phyloP scores from a whole-genome alignment of 371 early-diverging fungal genomes.

The Mortierella sp. region DNA sequence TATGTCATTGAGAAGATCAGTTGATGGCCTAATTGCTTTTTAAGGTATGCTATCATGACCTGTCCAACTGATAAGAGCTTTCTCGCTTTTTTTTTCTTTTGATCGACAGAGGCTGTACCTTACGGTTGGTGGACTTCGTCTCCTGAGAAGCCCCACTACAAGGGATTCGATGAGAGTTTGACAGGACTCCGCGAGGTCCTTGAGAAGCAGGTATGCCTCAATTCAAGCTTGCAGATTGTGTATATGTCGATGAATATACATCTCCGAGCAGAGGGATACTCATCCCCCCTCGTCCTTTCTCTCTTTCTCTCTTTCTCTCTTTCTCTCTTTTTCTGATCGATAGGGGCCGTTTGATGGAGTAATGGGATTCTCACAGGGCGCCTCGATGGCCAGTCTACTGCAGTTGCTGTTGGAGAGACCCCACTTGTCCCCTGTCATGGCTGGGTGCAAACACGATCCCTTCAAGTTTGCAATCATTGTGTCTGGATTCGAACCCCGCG shows the following conservation, averaged over 20 bases:
- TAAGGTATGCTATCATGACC: too few relatives aligned
- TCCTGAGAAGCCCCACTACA: conserved; percentile 60
- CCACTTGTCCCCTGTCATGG: conserved; percentile 38
- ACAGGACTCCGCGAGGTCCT: conserved; percentile 63
- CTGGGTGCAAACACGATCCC: conserved; percentile 57
- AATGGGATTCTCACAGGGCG: conserved; percentile 84
- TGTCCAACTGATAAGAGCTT: too few relatives aligned
- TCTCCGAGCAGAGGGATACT: background rate
- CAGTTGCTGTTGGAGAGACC: conserved; percentile 60
- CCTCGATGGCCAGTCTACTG: conserved; percentile 75
- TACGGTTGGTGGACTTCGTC: conserved; percentile 75
- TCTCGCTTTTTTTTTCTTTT: too few relatives aligned
- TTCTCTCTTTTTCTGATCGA: background rate
- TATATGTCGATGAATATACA: background rate
- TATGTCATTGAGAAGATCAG: conserved; percentile 24
- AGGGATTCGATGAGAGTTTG: conserved; percentile 73
- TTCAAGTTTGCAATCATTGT: conserved; percentile 73
- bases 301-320: background rate
- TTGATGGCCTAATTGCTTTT: too few relatives aligned
- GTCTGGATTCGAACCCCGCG: conserved; percentile 71
- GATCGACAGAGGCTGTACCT: conserved; percentile 60
- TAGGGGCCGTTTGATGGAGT: conserved; percentile 82
- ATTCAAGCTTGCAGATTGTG: background rate
- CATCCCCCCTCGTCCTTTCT: background rate
- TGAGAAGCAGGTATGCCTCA: conserved; percentile 60